Conservation (phyloP, 2,329 filamentous ascomycete genomes). For the Dactylella cylindrospora region DNA sequence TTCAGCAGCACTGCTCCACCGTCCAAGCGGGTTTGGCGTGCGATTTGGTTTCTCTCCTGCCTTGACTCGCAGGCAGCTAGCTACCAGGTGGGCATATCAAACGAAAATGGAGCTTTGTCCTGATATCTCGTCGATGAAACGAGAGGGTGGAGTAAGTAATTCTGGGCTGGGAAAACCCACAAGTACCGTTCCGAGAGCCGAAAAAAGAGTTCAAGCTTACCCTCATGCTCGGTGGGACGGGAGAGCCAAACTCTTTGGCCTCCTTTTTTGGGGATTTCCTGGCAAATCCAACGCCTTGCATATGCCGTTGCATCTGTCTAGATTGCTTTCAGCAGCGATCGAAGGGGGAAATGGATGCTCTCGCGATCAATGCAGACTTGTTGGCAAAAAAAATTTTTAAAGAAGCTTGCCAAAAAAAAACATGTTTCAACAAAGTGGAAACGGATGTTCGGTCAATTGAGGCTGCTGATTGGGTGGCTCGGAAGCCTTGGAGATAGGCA, state of each 20-base stretch:
- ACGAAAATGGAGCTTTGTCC: too few species aligned
- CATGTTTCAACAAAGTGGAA: constrained; percentile 38
- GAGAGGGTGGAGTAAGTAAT: too few species aligned
- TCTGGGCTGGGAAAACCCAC: too few species aligned
- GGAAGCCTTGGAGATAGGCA: constrained; percentile 10
- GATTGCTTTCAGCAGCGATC: constrained; percentile 19
- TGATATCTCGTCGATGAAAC: too few species aligned
- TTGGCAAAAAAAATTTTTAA: too few species aligned
- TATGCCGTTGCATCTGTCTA: constrained; percentile 12
- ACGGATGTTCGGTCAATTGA: constrained; percentile 17
- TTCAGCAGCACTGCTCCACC: too few species aligned
- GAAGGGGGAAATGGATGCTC: constrained; percentile 25
- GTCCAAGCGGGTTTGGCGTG: too few species aligned
- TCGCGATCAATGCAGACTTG: constrained; percentile 34
- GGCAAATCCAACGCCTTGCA: constrained; percentile 6
- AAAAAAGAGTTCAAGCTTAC: constrained; percentile 25
- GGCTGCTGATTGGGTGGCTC: constrained; percentile 30
- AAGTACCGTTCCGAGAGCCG: constrained; percentile 37
- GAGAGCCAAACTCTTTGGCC: constrained; percentile 25
- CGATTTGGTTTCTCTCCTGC: too few species aligned
- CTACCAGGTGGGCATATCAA: too few species aligned
- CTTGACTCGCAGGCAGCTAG: too few species aligned
- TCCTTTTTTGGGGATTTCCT: constrained; percentile 21
- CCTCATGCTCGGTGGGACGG: too few species aligned
- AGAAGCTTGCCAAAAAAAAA: too few species aligned